Evolutionary conservation across 495 filamentous ascomycete genomes (phyloP).

Genomic region (Penicillium goetzii): DNA sequence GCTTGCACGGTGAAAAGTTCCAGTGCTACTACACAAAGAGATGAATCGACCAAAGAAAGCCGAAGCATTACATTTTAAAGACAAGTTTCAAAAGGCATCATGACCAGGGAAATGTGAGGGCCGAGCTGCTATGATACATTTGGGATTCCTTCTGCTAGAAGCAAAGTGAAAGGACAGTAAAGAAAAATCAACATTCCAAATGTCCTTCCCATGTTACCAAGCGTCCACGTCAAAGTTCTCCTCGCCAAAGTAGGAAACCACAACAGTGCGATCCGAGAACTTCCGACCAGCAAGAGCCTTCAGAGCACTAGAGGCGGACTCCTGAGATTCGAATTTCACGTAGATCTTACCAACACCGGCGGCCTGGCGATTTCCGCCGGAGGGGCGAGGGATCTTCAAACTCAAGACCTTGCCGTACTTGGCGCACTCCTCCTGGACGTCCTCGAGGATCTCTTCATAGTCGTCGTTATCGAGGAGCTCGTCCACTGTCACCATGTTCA

Average conservation of each 20-base stretch:
- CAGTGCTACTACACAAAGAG: no score
- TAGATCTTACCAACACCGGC: conserved; percentile 97
- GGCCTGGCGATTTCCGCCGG: conserved; percentile 75
- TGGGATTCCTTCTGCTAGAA: conserved; percentile 21
- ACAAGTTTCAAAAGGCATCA: conserved; percentile 38
- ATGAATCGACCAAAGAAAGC: neutral
- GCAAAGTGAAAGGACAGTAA: conserved; percentile 13
- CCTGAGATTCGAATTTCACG: conserved; percentile 83
- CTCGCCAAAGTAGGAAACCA: conserved; percentile 92
- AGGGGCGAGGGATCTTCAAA: conserved; percentile 88
- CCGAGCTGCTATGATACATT: conserved; percentile 32
- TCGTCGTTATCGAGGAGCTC: conserved; percentile 93
- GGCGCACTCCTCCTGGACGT: conserved; percentile 86
- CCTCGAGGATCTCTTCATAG: conserved; percentile 95
- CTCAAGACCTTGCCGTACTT: conserved; percentile 86
- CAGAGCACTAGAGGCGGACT: conserved; percentile 81
- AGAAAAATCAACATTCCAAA: neutral
- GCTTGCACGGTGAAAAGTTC: no score
- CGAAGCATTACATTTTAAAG: conserved; percentile 16
- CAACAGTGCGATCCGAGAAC: conserved; percentile 93
- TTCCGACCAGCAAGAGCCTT: conserved; percentile 88
- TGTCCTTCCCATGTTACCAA: conserved; percentile 20
- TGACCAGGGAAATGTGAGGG: conserved; percentile 33
- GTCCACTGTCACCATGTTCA: conserved; percentile 98
- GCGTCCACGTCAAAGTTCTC: conserved; percentile 38